phyloP scores from a whole-genome alignment of 2,329 filamentous ascomycete species.

The Cercospora brassicicola region DNA sequence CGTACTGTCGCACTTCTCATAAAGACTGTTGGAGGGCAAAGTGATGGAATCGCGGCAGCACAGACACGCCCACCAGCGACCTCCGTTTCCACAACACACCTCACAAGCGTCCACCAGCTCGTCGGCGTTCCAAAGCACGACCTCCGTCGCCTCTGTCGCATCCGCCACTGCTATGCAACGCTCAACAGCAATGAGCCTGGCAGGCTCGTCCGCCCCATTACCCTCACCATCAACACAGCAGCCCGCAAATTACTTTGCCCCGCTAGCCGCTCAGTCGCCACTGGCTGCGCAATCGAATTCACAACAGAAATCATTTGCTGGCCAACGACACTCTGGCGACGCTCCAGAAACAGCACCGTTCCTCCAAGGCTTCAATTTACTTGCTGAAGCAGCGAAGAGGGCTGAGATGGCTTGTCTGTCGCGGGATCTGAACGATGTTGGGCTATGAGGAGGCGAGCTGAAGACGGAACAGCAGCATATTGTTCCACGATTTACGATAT shows the following conservation, averaged over 20 bases:
- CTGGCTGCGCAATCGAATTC: conserved; percentile 35
- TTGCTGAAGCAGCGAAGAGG: conserved; percentile 89
- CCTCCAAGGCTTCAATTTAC: conserved; percentile 76
- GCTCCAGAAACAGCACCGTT: conserved; percentile 58
- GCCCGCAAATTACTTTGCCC: conserved; percentile 35
- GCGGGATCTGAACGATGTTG: conserved; percentile 77
- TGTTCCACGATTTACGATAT: background rate
- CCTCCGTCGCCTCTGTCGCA: conserved; percentile 45
- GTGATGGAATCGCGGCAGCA: conserved; percentile 30
- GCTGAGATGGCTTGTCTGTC: conserved; percentile 88
- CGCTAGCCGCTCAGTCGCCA: conserved; percentile 33
- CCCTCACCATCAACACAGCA: conserved; percentile 38
- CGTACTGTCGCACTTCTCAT: background rate
- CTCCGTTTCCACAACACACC: conserved; percentile 40
- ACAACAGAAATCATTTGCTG: conserved; percentile 36
- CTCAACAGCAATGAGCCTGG: conserved; percentile 38
- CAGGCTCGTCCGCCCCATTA: conserved; percentile 34
- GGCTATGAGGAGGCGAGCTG: conserved; percentile 33
- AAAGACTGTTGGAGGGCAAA: background rate
- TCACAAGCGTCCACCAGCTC: conserved; percentile 31
- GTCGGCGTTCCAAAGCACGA: conserved; percentile 45
- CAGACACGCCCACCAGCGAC: conserved; percentile 34
- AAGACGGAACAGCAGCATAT: background rate
- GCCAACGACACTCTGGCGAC: conserved; percentile 36
- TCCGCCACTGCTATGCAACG: conserved; percentile 30